Evolutionary conservation across 1,139 yeast genomes (phyloP).

Genomic region (Candida dubliniensis): DNA sequence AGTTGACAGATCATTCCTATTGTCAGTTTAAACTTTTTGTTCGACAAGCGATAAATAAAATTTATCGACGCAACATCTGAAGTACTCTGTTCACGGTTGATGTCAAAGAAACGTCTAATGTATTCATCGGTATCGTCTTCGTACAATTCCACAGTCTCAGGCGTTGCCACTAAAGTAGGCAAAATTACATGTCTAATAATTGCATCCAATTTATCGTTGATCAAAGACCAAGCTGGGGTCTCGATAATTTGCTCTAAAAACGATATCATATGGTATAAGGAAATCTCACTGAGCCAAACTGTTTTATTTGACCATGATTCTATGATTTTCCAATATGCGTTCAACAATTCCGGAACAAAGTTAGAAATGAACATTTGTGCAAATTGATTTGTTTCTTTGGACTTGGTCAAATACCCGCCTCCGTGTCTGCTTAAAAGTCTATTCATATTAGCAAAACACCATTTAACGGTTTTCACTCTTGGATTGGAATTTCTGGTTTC

Average conservation of each 20-base stretch:
- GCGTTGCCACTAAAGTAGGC: constrained; percentile 60
- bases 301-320: constrained; percentile 58
- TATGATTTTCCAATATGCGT: constrained; percentile 58
- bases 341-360: constrained; percentile 62
- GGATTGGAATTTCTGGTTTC: constrained; percentile 42
- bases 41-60: constrained; percentile 56
- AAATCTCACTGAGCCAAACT: constrained; percentile 61
- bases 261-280: constrained; percentile 61
- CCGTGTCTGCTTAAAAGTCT: constrained; percentile 59
- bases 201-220: constrained; percentile 58
- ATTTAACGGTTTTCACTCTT: constrained; percentile 62
- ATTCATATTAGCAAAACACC: constrained; percentile 72
- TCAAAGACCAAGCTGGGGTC: constrained; percentile 53
- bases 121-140: constrained; percentile 78
- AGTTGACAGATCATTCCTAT: constrained; percentile 42
- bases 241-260: constrained; percentile 63
- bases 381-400: constrained; percentile 38
- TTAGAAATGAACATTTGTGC: constrained; percentile 47
- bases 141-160: constrained; percentile 58
- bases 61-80: constrained; percentile 83
- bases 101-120: constrained; percentile 65
- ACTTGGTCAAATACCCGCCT: constrained; percentile 44
- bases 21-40: constrained; percentile 49
- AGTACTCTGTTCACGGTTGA: constrained; percentile 69
- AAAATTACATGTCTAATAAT: constrained; percentile 60